phyloP scores from a whole-genome alignment of 2,329 filamentous ascomycete species.

The Westerdykella aurantiaca region DNA sequence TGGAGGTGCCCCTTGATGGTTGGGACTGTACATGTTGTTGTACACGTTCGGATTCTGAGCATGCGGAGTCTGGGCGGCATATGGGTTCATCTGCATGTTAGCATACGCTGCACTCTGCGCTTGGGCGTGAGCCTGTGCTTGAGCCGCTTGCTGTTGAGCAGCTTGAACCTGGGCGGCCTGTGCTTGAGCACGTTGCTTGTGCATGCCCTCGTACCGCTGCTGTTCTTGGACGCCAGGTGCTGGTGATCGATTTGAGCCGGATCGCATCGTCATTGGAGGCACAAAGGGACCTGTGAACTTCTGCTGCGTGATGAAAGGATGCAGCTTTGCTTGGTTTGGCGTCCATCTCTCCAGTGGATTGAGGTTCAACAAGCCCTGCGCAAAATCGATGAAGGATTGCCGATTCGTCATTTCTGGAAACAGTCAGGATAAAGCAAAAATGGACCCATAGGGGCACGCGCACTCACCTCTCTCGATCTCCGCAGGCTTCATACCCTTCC shows the following conservation, averaged over 20 bases:
- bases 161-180: constrained; percentile 45
- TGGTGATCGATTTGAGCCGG: constrained; percentile 77
- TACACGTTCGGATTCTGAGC: constrained; percentile 61
- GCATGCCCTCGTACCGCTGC: constrained; percentile 87
- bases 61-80: constrained; percentile 43
- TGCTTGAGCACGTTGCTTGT: constrained; percentile 72
- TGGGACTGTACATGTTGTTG: constrained; percentile 66
- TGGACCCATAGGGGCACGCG: not conserved
- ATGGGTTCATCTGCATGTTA: constrained; percentile 54
- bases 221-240: constrained; percentile 93
- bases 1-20: constrained; percentile 66
- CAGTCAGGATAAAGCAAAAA: constrained; percentile 10
- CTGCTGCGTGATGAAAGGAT: constrained; percentile 97
- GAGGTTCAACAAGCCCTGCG: constrained; percentile 84
- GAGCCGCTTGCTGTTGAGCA: constrained; percentile 48
- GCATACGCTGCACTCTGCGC: constrained; percentile 66
- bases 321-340: constrained; percentile 91
- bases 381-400: constrained; percentile 96
- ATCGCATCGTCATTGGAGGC: constrained; percentile 92
- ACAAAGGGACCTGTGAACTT: constrained; percentile 96
- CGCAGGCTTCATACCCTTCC: constrained; percentile 98
- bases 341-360: constrained; percentile 97
- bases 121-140: constrained; percentile 46
- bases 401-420: constrained; percentile 92
- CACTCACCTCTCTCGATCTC: constrained; percentile 88